Evolutionary conservation across 2,329 filamentous ascomycete genomes (phyloP).

Genomic region (Botryotinia calthae): DNA sequence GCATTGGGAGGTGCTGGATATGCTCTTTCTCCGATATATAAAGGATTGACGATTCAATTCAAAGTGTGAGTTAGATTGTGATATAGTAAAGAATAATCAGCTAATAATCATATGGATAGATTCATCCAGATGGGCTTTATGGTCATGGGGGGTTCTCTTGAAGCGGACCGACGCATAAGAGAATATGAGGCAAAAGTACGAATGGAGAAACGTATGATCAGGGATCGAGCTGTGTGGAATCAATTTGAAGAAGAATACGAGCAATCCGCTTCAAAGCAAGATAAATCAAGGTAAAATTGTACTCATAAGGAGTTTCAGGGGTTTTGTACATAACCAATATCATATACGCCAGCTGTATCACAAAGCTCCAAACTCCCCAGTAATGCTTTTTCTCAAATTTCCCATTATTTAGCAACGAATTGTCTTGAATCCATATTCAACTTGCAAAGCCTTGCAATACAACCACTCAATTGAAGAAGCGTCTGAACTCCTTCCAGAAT

Average conservation of each 20-base stretch:
- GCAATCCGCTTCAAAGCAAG: conserved; percentile 18
- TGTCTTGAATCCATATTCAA: conserved; percentile 93
- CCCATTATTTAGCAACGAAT: conserved; percentile 51
- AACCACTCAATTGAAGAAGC: conserved; percentile 88
- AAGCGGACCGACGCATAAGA: conserved; percentile 67
- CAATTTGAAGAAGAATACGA: conserved; percentile 58
- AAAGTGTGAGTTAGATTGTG: conserved; percentile 59
- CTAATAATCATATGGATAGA: conserved; percentile 43
- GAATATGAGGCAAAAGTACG: conserved; percentile 65
- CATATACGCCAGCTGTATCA: conserved; percentile 15
- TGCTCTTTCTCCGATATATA: conserved; percentile 67
- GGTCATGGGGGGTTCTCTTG: conserved; percentile 74
- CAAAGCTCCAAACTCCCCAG: conserved; percentile 30
- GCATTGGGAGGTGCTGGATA: conserved; percentile 62
- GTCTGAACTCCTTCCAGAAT: conserved; percentile 98
- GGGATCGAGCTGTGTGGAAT: conserved; percentile 67
- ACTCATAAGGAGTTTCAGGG: conserved; percentile 6
- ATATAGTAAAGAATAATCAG: neutral
- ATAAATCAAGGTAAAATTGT: conserved; percentile 25
- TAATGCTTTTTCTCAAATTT: conserved; percentile 22
- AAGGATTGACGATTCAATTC: conserved; percentile 70
- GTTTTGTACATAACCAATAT: conserved; percentile 18
- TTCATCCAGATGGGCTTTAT: conserved; percentile 73
- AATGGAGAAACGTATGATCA: conserved; percentile 59
- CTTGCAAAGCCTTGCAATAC: conserved; percentile 84